Evolutionary conservation across 192 early-diverging fungal genomes (phyloP).

Genomic region (Coemansia asiatica): DNA sequence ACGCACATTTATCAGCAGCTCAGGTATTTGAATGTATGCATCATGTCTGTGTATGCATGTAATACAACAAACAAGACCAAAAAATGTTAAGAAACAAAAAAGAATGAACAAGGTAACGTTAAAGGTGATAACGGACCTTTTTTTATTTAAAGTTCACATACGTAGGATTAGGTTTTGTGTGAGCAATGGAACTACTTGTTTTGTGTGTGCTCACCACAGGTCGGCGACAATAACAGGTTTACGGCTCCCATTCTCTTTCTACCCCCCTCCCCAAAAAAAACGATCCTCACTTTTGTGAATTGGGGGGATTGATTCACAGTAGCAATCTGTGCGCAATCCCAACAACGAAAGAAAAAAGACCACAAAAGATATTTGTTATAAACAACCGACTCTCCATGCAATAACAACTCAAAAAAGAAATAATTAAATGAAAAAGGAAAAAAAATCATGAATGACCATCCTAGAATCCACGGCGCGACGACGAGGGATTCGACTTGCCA

Average conservation of each 20-base stretch:
- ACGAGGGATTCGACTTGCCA: constrained; percentile 8
- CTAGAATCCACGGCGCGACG: constrained; percentile 31
- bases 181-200: not conserved
- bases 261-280: not conserved
- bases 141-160: not conserved
- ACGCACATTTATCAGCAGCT: not conserved
- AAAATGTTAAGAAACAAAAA: not conserved
- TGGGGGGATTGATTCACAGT: not conserved
- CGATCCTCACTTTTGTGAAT: not conserved
- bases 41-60: not conserved
- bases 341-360: not conserved
- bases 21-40: not conserved
- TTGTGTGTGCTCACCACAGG: too few species aligned
- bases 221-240: not conserved
- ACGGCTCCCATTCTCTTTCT: too few species aligned
- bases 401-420: not conserved
- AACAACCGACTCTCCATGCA: too few species aligned
- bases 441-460: not conserved
- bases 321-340: not conserved
- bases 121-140: not conserved
- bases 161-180: not conserved
- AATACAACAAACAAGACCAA: not conserved
- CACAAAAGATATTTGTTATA: not conserved
- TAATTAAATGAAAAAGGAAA: not conserved
- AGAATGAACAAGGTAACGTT: not conserved